These are phyloP conservation scores for Myochromella boudieri DNA, from an alignment of 768 basidiomycete species.

Conservation along the genomic window DNA sequence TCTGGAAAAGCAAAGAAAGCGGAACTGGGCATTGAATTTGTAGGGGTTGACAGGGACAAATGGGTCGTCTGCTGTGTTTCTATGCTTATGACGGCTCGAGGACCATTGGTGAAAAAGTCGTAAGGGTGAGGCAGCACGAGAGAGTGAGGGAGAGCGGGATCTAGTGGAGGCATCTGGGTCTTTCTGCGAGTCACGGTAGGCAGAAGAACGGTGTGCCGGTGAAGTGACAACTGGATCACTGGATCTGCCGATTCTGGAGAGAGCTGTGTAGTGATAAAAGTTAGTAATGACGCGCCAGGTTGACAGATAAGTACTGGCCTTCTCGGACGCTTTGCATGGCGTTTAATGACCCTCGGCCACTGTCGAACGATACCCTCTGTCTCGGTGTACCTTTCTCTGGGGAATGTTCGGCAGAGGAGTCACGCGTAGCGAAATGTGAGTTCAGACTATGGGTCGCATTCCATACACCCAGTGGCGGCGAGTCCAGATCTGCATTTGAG, in stretches of 20 bases:
- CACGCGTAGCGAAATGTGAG: constrained; percentile 8
- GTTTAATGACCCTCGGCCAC: constrained; percentile 43
- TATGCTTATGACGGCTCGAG: constrained; percentile 44
- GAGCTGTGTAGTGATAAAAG: constrained; percentile 19
- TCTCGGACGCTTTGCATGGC: constrained; percentile 37
- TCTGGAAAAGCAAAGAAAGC: constrained; percentile 10
- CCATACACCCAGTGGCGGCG: constrained; percentile 23
- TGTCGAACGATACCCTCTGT: constrained; percentile 58
- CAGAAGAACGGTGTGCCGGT: constrained; percentile 28
- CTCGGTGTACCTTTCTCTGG: constrained; percentile 42
- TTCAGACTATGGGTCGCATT: constrained; percentile 12
- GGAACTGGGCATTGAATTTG: constrained; percentile 28
- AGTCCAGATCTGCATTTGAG: constrained; percentile 25
- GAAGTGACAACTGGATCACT: constrained; percentile 36
- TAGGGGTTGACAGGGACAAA: constrained; percentile 61
- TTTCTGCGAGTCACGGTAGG: constrained; percentile 23
- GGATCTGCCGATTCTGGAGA: constrained; percentile 28
- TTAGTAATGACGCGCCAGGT: not conserved
- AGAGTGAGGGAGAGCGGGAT: constrained; percentile 54
- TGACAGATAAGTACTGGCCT: constrained; percentile 27
- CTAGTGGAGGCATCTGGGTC: constrained; percentile 21
- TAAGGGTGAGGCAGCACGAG: constrained; percentile 56
- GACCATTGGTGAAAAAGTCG: constrained; percentile 57
- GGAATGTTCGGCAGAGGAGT: constrained; percentile 35
- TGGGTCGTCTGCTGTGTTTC: constrained; percentile 46